phyloP scores from a whole-genome alignment of 1,139 yeast genomes.

The Petasospora fabianii region DNA sequence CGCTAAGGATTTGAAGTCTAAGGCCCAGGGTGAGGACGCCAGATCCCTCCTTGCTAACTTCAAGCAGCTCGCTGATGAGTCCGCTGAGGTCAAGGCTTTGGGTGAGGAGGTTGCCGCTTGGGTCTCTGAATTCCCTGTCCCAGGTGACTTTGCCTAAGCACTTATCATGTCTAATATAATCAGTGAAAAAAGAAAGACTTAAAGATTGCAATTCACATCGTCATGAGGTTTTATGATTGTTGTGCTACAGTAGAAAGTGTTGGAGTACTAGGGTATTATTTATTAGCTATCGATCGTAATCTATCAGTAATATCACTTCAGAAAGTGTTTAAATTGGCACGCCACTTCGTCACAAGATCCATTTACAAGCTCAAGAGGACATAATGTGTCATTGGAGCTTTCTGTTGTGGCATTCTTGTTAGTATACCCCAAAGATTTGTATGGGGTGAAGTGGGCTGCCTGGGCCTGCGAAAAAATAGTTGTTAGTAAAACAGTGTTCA shows the following conservation, averaged over 20 bases:
- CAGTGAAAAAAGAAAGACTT: too few species aligned
- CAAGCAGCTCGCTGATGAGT: conserved; percentile 59
- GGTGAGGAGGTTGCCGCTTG: conserved; percentile 60
- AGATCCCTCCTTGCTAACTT: conserved; percentile 63
- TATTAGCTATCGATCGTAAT: too few species aligned
- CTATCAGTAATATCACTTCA: too few species aligned
- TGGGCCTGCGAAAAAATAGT: conserved; percentile 5
- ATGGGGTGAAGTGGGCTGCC: conserved; percentile 14
- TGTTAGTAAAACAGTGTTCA: conserved; percentile 9
- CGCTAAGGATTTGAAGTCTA: conserved; percentile 53
- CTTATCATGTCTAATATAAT: too few species aligned
- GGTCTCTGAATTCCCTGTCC: conserved; percentile 72
- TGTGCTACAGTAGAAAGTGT: too few species aligned
- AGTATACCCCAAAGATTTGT: conserved; percentile 11
- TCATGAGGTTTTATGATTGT: too few species aligned
- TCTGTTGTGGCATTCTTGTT: neutral
- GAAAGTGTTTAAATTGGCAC: conserved; percentile 14
- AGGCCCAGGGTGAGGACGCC: conserved; percentile 57
- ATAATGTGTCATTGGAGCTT: conserved; percentile 6
- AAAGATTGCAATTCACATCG: too few species aligned
- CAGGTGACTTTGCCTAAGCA: conserved; percentile 49
- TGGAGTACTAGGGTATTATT: too few species aligned
- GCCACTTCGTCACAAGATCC: conserved; percentile 9
- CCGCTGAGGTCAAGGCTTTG: conserved; percentile 54
- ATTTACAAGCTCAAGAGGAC: conserved; percentile 17